Evolutionary conservation across 805 yeast genomes (phyloP).

Genomic region (Ogataea haglerorum): DNA sequence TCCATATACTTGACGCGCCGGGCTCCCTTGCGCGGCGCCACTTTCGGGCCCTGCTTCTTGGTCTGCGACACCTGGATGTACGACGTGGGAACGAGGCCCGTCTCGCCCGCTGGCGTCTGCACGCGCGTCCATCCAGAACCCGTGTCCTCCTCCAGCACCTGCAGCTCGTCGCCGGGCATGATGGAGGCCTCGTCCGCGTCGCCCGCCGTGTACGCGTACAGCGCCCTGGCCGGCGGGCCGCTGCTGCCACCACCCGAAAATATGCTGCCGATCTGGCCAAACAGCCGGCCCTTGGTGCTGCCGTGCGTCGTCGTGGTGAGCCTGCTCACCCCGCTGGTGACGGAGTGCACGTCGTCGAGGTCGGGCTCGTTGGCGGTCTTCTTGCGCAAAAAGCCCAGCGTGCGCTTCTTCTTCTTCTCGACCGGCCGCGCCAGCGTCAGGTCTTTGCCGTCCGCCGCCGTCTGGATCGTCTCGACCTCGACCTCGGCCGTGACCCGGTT

Average conservation of each 20-base stretch:
- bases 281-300: conserved; percentile 25
- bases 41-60: conserved; percentile 67
- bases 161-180: conserved; percentile 55
- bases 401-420: conserved; percentile 55
- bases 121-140: conserved; percentile 93
- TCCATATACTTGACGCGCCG: conserved; percentile 59
- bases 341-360: conserved; percentile 24
- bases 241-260: conserved; percentile 11
- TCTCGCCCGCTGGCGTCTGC: conserved; percentile 38
- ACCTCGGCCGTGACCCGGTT: conserved; percentile 74
- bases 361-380: conserved; percentile 19
- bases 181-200: conserved; percentile 76
- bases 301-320: conserved; percentile 22
- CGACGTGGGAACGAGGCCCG: conserved; percentile 83
- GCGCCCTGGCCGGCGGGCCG: conserved; percentile 39
- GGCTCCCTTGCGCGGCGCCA: conserved; percentile 67
- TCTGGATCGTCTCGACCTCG: conserved; percentile 84
- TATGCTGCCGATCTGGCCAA: conserved; percentile 24
- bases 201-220: conserved; percentile 61
- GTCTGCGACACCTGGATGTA: conserved; percentile 51
- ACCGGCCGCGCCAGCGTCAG: conserved; percentile 53
- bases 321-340: conserved; percentile 29
- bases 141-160: conserved; percentile 64
- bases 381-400: conserved; percentile 39
- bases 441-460: conserved; percentile 75